These are phyloP conservation scores for Bipolaris sorokiniana DNA, from an alignment of 2,329 filamentous ascomycete species.

Conservation along the genomic window DNA sequence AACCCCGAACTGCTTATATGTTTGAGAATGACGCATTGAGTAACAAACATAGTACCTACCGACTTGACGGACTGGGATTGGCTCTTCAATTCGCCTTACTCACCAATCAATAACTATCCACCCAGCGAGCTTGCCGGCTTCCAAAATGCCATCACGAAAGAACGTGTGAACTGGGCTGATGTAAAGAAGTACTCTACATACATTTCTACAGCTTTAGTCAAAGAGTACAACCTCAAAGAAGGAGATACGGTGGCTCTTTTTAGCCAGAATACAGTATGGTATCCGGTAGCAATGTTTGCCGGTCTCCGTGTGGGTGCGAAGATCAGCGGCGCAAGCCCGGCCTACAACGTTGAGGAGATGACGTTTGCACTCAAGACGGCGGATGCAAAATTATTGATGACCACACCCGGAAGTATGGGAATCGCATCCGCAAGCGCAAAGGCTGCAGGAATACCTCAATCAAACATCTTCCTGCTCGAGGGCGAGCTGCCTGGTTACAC, in stretches of 20 bases:
- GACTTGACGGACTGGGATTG: slow-evolving; percentile 66
- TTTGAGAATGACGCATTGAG: not conserved
- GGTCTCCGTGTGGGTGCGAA: slow-evolving; percentile 62
- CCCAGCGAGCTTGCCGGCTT: slow-evolving; percentile 57
- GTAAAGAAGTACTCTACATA: slow-evolving; percentile 64
- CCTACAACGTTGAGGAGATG: slow-evolving; percentile 73
- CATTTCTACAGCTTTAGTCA: slow-evolving; percentile 66
- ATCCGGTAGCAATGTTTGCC: slow-evolving; percentile 67
- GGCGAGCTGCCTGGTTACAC: slow-evolving; percentile 59
- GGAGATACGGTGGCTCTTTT: slow-evolving; percentile 67
- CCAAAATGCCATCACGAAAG: slow-evolving; percentile 64
- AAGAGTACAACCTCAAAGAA: slow-evolving; percentile 59
- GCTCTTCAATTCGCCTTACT: slow-evolving; percentile 64
- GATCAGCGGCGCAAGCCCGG: slow-evolving; percentile 67
- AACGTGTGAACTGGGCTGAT: slow-evolving; percentile 63
- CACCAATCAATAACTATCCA: slow-evolving; percentile 53
- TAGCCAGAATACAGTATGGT: slow-evolving; percentile 70
- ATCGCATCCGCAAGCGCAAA: slow-evolving; percentile 62
- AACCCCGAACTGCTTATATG: not conserved
- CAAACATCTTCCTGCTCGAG: slow-evolving; percentile 64
- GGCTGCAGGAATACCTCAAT: slow-evolving; percentile 59
- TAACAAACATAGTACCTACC: slow-evolving; percentile 55
- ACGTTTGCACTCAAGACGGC: slow-evolving; percentile 66
- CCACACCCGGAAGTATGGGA: slow-evolving; percentile 60
- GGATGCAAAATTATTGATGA: slow-evolving; percentile 64